These are phyloP conservation scores for Lactarius indigo DNA, from an alignment of 768 basidiomycete genomes.

Conservation along the genomic window DNA sequence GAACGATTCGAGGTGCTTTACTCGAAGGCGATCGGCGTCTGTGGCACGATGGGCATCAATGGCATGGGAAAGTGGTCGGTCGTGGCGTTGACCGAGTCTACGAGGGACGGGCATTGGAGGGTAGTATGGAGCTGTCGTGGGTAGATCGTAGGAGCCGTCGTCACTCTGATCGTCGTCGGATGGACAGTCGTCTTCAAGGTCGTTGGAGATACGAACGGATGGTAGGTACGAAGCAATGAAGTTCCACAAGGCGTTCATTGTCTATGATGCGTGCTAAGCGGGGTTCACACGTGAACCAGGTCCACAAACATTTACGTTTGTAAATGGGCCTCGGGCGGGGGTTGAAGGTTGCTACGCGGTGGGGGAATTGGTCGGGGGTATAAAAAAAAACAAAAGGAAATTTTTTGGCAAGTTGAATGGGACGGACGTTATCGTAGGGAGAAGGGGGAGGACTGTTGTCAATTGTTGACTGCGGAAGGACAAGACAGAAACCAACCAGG, in stretches of 20 bases:
- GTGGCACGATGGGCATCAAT: not conserved
- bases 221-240: constrained; percentile 24
- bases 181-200: constrained; percentile 10
- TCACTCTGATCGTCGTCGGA: constrained; percentile 22
- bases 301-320: constrained; percentile 15
- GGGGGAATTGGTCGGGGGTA: not conserved
- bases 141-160: constrained; percentile 22
- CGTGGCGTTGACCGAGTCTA: constrained; percentile 20
- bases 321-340: not conserved
- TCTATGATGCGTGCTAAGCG: constrained; percentile 21
- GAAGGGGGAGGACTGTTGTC: constrained; percentile 9
- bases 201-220: constrained; percentile 21
- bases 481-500: not conserved
- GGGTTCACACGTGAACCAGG: constrained; percentile 19
- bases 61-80: constrained; percentile 10
- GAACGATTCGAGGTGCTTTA: constrained; percentile 20
- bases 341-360: not conserved
- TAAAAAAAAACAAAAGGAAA: not conserved
- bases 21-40: constrained; percentile 2
- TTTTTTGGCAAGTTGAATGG: not conserved
- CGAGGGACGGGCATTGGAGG: constrained; percentile 10
- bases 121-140: constrained; percentile 15
- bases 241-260: constrained; percentile 25
- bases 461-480: constrained; percentile 8
- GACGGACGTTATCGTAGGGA: constrained; percentile 14